These are phyloP conservation scores for Chlamydomonas eustigma DNA, from an alignment of 139 green algal genomes.

Conservation along the genomic window DNA sequence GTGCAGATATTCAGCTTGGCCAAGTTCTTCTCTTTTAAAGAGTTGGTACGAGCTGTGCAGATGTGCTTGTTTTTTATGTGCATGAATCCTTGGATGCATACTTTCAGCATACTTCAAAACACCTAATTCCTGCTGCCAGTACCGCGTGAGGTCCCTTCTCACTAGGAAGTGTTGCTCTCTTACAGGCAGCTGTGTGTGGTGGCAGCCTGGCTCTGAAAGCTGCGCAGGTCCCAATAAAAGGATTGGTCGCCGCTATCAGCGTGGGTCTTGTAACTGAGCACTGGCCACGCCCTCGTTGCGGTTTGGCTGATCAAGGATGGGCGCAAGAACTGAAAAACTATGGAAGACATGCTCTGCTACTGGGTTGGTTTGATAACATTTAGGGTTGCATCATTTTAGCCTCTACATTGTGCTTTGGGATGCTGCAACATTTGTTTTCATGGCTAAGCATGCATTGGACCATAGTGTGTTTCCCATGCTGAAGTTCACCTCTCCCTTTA, in stretches of 20 bases:
- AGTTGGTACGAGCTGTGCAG: too few relatives aligned
- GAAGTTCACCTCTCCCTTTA: not conserved
- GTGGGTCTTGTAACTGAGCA: slow-evolving; percentile 36
- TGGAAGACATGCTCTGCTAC: slow-evolving; percentile 5
- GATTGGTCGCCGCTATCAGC: slow-evolving; percentile 50
- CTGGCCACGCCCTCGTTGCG: not conserved
- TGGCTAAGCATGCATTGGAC: not conserved
- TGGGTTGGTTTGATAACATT: too few relatives aligned
- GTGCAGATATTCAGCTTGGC: not conserved
- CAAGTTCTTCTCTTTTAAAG: too few relatives aligned
- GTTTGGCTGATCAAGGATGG: not conserved
- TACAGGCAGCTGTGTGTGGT: slow-evolving; percentile 51
- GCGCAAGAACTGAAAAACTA: not conserved
- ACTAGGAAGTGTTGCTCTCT: too few relatives aligned
- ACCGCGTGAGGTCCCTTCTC: too few relatives aligned
- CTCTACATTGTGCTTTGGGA: too few relatives aligned
- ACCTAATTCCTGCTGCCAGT: not conserved
- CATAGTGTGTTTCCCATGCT: not conserved
- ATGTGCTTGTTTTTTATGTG: not conserved
- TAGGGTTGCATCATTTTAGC: too few relatives aligned
- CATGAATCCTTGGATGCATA: not conserved
- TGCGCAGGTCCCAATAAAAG: slow-evolving; percentile 50
- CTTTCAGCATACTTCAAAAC: not conserved
- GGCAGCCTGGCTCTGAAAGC: slow-evolving; percentile 48
- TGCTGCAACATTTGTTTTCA: too few relatives aligned